phyloP scores from a whole-genome alignment of 116 monocot species.

The Posidonia oceanica region DNA sequence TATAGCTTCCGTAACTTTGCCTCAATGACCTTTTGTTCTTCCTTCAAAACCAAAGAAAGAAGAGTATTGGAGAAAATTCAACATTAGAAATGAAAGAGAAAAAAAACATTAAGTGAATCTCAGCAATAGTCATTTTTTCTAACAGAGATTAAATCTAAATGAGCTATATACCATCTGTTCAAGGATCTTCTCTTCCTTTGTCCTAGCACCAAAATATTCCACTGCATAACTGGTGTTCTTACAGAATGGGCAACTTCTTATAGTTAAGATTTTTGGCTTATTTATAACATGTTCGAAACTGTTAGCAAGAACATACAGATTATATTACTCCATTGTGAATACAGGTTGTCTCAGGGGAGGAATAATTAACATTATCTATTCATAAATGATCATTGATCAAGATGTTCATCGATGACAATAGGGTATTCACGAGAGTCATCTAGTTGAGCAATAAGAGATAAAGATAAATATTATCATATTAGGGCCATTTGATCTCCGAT shows the following conservation, averaged over 20 bases:
- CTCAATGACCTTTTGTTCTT: slow-evolving; percentile 47
- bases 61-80: background rate
- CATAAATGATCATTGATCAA: too few relatives aligned
- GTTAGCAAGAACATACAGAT: background rate
- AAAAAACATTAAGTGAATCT: background rate
- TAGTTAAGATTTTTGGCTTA: slow-evolving; percentile 19
- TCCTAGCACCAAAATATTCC: slow-evolving; percentile 43
- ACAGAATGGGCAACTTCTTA: slow-evolving; percentile 64
- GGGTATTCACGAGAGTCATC: too few relatives aligned
- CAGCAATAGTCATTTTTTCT: slow-evolving; percentile 1
- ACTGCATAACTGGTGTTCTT: slow-evolving; percentile 44
- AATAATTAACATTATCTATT: too few relatives aligned
- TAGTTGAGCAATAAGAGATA: too few relatives aligned
- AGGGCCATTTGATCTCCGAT: too few relatives aligned
- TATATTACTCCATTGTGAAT: background rate
- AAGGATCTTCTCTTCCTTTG: slow-evolving; percentile 35
- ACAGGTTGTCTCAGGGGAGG: background rate
- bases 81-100: background rate
- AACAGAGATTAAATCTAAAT: background rate
- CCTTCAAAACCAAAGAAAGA: slow-evolving; percentile 12
- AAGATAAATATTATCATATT: too few relatives aligned
- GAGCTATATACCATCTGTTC: slow-evolving; percentile 27
- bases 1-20: slow-evolving; percentile 30
- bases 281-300: background rate
- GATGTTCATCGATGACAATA: too few relatives aligned